Base-by-base conservation (phyloP, 352 stramenopile genomes). In the Discostella stelligera region DNA sequence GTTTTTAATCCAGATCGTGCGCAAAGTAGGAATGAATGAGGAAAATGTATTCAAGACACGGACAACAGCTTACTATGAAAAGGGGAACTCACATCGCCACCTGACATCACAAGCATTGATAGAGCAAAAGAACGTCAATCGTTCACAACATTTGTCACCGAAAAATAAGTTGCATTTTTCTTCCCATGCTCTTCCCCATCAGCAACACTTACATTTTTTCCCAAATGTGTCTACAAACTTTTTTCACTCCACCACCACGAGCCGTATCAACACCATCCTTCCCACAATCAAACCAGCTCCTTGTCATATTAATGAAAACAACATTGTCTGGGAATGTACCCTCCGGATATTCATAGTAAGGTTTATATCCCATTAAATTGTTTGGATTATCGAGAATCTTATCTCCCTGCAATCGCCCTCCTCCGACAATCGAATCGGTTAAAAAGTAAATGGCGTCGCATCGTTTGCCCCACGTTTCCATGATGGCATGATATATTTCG, bases 181-280 rank as follows among this genome's bases (percentile, higher is more conserved):
- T 58, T 9, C 20, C n/a, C 9, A 23, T 48, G n/a, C 14, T 2
- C 13, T 8, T 64, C 37, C 25, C 18, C 9, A n/a, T 10, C 23
- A 13, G 5, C 11, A 18, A 21, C 39, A 70, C 62, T 60, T 63
- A 83, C 75, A 83, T 83, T 53, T 83, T 83, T 18, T 83, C 75
- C 75, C 75, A 83, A 58, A 83, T 83, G 23, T 83, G 75, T 48
- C 75, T 41, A 74, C 75, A 83, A 21, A 83, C 75, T 50, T 77
- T 82, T 39, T 58, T 58, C 8, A 37, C 16, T 44, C 61, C 3
- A 13, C 56, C 39, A 41, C 21, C 20, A 21, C 9, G 9, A 6
- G 3, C 37, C 11, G 7, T 10, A 44, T 11, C 37, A 44, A 14
- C 37, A 14, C 37, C 11, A 2, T 73, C 60, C 13, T 27, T 16